These are phyloP conservation scores for Torulaspora globosa DNA, from an alignment of 1,139 yeast species.

Conservation along the genomic window DNA sequence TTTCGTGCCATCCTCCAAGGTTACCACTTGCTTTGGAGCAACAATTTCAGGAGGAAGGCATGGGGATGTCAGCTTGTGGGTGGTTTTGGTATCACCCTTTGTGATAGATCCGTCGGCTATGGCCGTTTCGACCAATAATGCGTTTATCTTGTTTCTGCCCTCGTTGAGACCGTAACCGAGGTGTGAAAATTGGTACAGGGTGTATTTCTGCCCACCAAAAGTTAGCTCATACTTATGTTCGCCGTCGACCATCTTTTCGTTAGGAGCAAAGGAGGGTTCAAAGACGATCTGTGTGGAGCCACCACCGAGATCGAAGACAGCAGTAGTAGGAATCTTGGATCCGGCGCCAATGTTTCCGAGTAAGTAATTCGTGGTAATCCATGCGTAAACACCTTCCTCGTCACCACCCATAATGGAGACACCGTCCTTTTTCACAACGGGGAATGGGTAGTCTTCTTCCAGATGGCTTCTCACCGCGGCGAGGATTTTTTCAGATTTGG, in stretches of 20 bases:
- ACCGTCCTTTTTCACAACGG: slow-evolving; percentile 82
- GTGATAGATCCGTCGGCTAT: slow-evolving; percentile 42
- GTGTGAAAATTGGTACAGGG: slow-evolving; percentile 91
- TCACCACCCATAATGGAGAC: slow-evolving; percentile 90
- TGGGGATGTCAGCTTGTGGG: slow-evolving; percentile 60
- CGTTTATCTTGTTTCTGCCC: slow-evolving; percentile 80
- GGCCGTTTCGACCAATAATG: slow-evolving; percentile 50
- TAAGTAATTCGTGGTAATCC: slow-evolving; percentile 93
- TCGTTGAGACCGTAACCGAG: slow-evolving; percentile 93
- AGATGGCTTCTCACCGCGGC: slow-evolving; percentile 71
- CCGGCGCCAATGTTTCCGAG: slow-evolving; percentile 85
- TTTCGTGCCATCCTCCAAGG: slow-evolving; percentile 45
- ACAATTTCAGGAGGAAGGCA: slow-evolving; percentile 77
- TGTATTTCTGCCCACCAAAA: slow-evolving; percentile 77
- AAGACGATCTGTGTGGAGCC: slow-evolving; percentile 98
- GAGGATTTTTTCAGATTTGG: slow-evolving; percentile 64
- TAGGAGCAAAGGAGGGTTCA: slow-evolving; percentile 69
- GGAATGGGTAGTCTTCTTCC: slow-evolving; percentile 78
- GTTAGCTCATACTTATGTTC: slow-evolving; percentile 79
- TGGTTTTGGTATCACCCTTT: slow-evolving; percentile 41
- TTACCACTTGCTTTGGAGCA: slow-evolving; percentile 55
- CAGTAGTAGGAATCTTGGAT: slow-evolving; percentile 77
- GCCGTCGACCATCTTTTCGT: slow-evolving; percentile 69
- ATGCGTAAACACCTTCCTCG: slow-evolving; percentile 98
- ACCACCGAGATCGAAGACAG: slow-evolving; percentile 96